A percentile compares a stretch with the other conserved stretches of the same genome.
These are phyloP conservation scores for Gyrodon lividus DNA, from an alignment of 768 basidiomycete genomes.

Conservation along the genomic window DNA sequence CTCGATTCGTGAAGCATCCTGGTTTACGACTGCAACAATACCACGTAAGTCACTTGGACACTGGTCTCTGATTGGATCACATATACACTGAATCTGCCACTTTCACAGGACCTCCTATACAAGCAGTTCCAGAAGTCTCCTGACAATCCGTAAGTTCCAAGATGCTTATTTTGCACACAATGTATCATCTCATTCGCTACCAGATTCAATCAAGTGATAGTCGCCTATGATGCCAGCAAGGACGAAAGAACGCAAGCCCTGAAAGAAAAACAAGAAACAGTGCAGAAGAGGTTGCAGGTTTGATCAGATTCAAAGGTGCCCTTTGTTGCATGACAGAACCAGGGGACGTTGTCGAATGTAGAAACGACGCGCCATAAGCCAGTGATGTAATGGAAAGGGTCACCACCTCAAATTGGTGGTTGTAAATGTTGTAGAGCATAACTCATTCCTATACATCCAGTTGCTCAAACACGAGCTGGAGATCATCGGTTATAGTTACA, in stretches of 20 bases:
- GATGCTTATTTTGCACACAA: constrained; percentile 5
- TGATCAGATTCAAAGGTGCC: constrained; percentile 8
- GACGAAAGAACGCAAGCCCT: constrained; percentile 81
- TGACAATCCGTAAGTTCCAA: constrained; percentile 78
- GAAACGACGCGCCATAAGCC: too few species aligned
- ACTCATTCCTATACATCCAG: too few species aligned
- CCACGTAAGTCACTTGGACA: constrained; percentile 46
- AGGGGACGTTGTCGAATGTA: too few species aligned
- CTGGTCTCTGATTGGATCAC: not conserved
- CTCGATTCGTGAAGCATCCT: constrained; percentile 57
- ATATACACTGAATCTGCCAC: constrained; percentile 1
- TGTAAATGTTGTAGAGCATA: too few species aligned
- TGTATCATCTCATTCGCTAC: not conserved
- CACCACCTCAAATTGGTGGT: too few species aligned
- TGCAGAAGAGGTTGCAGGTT: constrained; percentile 64
- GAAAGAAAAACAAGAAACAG: constrained; percentile 60
- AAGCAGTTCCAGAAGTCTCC: constrained; percentile 97
- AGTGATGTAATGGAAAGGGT: too few species aligned
- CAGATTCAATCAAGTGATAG: constrained; percentile 81
- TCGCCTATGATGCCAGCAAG: constrained; percentile 84
- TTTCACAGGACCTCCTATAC: constrained; percentile 71
- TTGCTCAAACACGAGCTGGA: too few species aligned
- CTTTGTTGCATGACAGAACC: too few species aligned
- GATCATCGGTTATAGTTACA: too few species aligned
- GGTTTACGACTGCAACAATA: constrained; percentile 91